phyloP scores from a whole-genome alignment of 805 yeast genomes.

The Saturnispora hagleri region DNA sequence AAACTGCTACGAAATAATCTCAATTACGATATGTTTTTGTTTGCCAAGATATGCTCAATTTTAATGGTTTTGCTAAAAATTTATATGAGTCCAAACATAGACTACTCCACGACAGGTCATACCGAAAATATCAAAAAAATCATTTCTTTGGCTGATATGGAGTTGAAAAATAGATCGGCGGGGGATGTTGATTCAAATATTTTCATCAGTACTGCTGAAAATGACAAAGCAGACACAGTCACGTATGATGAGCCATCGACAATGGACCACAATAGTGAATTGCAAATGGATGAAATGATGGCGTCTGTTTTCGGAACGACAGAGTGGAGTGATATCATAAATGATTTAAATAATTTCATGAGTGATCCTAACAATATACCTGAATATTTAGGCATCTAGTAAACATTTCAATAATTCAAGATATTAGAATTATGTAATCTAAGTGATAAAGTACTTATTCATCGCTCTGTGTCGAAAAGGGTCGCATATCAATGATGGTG shows the following conservation, averaged over 20 bases:
- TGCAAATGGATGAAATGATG: neutral
- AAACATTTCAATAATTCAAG: too few relatives aligned
- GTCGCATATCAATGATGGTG: too few relatives aligned
- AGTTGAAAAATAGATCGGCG: neutral
- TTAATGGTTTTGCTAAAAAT: conserved; percentile 1
- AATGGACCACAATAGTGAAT: neutral
- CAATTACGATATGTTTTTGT: conserved; percentile 1
- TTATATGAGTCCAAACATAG: neutral
- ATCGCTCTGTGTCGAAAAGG: too few relatives aligned
- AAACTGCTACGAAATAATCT: neutral
- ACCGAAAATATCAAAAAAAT: neutral
- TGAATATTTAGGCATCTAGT: neutral
- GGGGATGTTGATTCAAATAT: neutral
- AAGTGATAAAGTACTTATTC: too few relatives aligned
- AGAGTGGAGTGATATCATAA: neutral
- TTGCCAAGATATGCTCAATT: conserved; percentile 2
- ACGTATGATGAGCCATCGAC: neutral
- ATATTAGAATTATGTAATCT: too few relatives aligned
- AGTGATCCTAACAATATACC: neutral
- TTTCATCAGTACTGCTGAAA: neutral
- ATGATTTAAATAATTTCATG: neutral
- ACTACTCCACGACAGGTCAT: neutral
- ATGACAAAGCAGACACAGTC: neutral
- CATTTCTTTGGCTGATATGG: neutral
- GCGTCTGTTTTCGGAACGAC: neutral